These are phyloP conservation scores for Magnusiomyces suaveolens DNA, from an alignment of 1,139 yeast species.

Conservation along the genomic window DNA sequence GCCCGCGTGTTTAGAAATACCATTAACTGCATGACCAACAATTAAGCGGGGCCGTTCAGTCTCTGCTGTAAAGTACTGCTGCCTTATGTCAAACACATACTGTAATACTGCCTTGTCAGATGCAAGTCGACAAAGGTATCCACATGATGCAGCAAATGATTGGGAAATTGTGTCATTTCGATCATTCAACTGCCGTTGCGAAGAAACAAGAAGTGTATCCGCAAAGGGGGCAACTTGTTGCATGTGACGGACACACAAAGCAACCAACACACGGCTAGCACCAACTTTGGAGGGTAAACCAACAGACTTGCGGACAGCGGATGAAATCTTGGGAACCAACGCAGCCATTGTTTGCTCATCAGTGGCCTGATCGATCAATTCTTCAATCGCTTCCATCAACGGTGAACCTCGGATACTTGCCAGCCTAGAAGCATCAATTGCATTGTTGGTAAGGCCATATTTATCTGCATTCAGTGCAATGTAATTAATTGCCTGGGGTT, in stretches of 20 bases:
- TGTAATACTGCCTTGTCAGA: constrained; percentile 44
- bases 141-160: constrained; percentile 74
- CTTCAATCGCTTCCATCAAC: constrained; percentile 79
- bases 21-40: constrained; percentile 56
- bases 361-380: constrained; percentile 41
- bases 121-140: constrained; percentile 63
- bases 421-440: constrained; percentile 68
- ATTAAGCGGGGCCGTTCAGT: constrained; percentile 40
- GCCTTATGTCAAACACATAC: constrained; percentile 44
- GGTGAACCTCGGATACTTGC: constrained; percentile 75
- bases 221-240: constrained; percentile 50
- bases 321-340: constrained; percentile 40
- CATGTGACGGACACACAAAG: constrained; percentile 51
- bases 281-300: constrained; percentile 91
- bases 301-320: constrained; percentile 55
- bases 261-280: constrained; percentile 66
- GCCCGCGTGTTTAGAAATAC: constrained; percentile 60
- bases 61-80: constrained; percentile 53
- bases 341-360: constrained; percentile 41
- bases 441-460: constrained; percentile 60
- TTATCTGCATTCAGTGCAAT: constrained; percentile 82
- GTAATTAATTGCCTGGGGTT: constrained; percentile 84
- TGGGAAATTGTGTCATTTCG: constrained; percentile 63
- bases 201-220: constrained; percentile 48
- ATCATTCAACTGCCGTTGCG: constrained; percentile 54